Percentiles rank a stretch among this genome's conserved stretches.
These are phyloP conservation scores for Karstenula rhodostoma DNA, from an alignment of 2,329 filamentous ascomycete species.

Conservation along the genomic window DNA sequence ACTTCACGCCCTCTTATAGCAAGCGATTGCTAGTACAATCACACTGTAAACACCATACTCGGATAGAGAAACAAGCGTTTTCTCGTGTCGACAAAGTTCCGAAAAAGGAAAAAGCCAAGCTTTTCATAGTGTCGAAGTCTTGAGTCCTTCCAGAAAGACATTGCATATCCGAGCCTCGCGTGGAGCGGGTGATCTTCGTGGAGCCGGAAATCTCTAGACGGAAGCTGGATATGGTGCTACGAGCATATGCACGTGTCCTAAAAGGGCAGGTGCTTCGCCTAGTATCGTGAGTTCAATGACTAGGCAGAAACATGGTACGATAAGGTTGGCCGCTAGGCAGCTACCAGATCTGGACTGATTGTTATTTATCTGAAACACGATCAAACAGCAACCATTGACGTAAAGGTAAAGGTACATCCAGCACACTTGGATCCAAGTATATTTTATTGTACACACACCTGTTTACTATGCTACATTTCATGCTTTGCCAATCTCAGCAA, in stretches of 20 bases:
- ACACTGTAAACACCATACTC: background rate
- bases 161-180: background rate
- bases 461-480: conserved; percentile 13
- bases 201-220: background rate
- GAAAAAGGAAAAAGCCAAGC: conserved; percentile 14
- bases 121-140: conserved; percentile 1
- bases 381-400: background rate
- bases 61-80: background rate
- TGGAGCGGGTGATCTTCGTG: conserved; percentile 13
- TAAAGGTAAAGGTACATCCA: too few species aligned
- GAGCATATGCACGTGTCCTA: background rate
- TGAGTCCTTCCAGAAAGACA: conserved; percentile 16
- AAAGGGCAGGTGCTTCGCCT: conserved; percentile 7
- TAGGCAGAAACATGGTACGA: background rate
- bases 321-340: background rate
- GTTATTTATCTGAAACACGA: background rate
- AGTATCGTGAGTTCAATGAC: too few species aligned
- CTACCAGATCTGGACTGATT: background rate
- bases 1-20: background rate
- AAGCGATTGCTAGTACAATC: background rate
- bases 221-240: background rate
- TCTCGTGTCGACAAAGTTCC: background rate
- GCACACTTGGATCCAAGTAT: background rate
- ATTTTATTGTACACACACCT: conserved; percentile 10
- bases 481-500: conserved; percentile 74